Evolutionary conservation across 2,329 filamentous ascomycete species (phyloP).

Genomic region (Arthrobotrys musiformis): DNA sequence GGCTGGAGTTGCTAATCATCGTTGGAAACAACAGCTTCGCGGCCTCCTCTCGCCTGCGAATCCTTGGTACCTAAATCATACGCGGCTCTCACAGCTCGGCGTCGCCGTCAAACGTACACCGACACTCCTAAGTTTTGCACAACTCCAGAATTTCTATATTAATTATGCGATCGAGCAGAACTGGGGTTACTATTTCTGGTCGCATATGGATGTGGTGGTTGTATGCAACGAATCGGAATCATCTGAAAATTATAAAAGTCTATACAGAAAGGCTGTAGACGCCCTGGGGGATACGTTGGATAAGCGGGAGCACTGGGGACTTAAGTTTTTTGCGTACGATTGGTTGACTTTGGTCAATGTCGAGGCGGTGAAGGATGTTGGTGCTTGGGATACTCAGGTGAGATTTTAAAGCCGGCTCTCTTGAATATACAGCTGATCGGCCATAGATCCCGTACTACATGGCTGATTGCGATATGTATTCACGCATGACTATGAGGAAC

Average conservation of each 20-base stretch:
- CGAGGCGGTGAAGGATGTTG: slow-evolving; percentile 65
- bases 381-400: slow-evolving; percentile 71
- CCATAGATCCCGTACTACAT: slow-evolving; percentile 67
- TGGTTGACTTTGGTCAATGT: slow-evolving; percentile 70
- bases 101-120: slow-evolving; percentile 68
- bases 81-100: slow-evolving; percentile 64
- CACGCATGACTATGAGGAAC: slow-evolving; percentile 64
- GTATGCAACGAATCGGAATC: slow-evolving; percentile 63
- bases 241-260: slow-evolving; percentile 60
- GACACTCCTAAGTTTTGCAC: slow-evolving; percentile 68
- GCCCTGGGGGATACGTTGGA: slow-evolving; percentile 21
- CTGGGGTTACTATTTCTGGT: slow-evolving; percentile 69
- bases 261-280: slow-evolving; percentile 58
- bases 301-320: slow-evolving; percentile 60
- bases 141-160: slow-evolving; percentile 69
- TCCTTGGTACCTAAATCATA: slow-evolving; percentile 70
- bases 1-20: too few species aligned
- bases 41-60: slow-evolving; percentile 68
- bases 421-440: too few species aligned
- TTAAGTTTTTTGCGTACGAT: slow-evolving; percentile 70
- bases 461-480: slow-evolving; percentile 65
- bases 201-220: slow-evolving; percentile 69
- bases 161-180: slow-evolving; percentile 64
- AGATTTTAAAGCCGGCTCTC: too few species aligned
- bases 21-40: too few species aligned